Conservation (phyloP, 306 rosid species). For the Malus sylvestris region DNA sequence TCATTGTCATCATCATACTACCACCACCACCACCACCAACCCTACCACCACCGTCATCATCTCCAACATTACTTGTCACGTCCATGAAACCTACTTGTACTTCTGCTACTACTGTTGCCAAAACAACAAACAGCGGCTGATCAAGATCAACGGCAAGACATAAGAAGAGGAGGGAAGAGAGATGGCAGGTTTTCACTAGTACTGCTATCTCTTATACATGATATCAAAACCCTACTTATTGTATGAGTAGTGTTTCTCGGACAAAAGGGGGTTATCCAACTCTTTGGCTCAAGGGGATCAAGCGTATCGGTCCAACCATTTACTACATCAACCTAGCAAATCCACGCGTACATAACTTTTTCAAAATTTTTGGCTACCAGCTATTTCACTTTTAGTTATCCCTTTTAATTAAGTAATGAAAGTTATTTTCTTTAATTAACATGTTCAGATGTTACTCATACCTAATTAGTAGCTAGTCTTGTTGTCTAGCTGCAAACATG, state of each 20-base stretch:
- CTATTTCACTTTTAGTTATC: not conserved
- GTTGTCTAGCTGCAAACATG: not conserved
- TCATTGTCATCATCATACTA: constrained; percentile 23
- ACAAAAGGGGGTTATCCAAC: constrained; percentile 19
- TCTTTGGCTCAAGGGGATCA: constrained; percentile 62
- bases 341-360: not conserved
- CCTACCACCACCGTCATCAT: constrained; percentile 17
- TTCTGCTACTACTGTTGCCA: too few species aligned
- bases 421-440: not conserved
- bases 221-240: constrained; percentile 35
- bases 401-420: not conserved
- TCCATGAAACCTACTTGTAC: not conserved
- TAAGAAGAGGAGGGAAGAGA: constrained; percentile 17
- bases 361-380: constrained; percentile 12
- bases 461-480: not conserved
- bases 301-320: constrained; percentile 91
- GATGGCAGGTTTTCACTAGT: not conserved
- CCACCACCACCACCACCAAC: too few species aligned
- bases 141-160: constrained; percentile 6
- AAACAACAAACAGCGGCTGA: not conserved
- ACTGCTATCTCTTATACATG: not conserved
- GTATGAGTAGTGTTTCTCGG: constrained; percentile 20
- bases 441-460: not conserved
- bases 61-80: constrained; percentile 12
- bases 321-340: constrained; percentile 34